These are phyloP conservation scores for Pichia sp. DNA, from an alignment of 1,139 yeast species.

Conservation along the genomic window DNA sequence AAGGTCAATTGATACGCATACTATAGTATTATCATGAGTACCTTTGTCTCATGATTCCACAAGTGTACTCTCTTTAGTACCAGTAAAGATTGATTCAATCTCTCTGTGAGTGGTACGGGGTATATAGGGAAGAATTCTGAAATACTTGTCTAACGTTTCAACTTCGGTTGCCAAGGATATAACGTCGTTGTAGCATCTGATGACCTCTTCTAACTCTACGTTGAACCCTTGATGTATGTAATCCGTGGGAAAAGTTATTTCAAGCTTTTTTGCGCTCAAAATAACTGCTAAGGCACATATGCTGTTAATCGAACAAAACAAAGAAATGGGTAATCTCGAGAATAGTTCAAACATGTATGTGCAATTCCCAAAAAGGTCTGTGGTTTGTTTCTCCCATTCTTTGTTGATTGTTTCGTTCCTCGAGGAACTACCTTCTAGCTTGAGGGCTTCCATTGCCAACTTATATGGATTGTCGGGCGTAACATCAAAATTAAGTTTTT, in stretches of 20 bases:
- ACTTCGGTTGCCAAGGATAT: constrained; percentile 20
- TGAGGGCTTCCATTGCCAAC: constrained; percentile 22
- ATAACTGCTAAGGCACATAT: constrained; percentile 28
- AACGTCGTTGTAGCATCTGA: constrained; percentile 26
- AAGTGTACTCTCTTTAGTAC: constrained; percentile 6
- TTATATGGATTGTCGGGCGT: constrained; percentile 42
- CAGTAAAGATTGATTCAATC: constrained; percentile 14
- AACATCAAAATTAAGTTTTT: constrained; percentile 49
- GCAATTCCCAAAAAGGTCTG: constrained; percentile 24
- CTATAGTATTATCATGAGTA: too few species aligned
- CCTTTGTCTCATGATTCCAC: background rate
- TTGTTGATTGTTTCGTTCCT: background rate
- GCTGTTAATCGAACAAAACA: constrained; percentile 23
- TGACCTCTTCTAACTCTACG: constrained; percentile 19
- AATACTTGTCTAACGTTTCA: constrained; percentile 22
- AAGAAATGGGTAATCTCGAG: constrained; percentile 29
- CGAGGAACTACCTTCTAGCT: constrained; percentile 14
- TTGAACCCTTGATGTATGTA: constrained; percentile 19
- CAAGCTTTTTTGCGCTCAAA: constrained; percentile 22
- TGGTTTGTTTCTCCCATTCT: constrained; percentile 23
- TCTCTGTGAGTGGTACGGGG: constrained; percentile 22
- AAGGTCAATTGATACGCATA: too few species aligned
- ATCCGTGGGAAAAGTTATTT: constrained; percentile 20
- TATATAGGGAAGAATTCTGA: constrained; percentile 22
- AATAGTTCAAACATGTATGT: constrained; percentile 28